These are phyloP conservation scores for Echeveria elegans DNA, from an alignment of 164 flowering plant species.

Conservation along the genomic window DNA sequence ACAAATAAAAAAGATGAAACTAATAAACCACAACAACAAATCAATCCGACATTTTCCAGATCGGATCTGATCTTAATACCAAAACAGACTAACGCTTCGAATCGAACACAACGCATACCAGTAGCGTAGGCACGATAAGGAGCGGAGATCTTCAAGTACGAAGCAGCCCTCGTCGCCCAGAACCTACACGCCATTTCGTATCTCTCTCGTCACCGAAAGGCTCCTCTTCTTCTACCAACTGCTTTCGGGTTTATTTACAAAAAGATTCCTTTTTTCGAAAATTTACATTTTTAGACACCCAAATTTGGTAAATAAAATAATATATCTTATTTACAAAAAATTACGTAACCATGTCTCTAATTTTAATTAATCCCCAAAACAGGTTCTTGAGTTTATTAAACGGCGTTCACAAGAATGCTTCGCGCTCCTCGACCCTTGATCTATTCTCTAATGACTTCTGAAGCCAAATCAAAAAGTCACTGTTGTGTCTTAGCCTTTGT, in stretches of 20 bases:
- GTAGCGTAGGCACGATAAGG: slow-evolving; percentile 3
- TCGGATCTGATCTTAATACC: too few species aligned
- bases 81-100: background rate
- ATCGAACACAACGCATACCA: background rate
- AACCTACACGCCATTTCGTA: slow-evolving; percentile 8
- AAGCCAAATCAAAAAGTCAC: too few species aligned
- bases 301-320: background rate
- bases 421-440: too few species aligned
- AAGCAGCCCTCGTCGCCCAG: slow-evolving; percentile 3
- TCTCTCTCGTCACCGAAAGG: slow-evolving; percentile 1
- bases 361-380: background rate
- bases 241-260: background rate
- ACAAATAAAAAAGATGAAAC: too few species aligned
- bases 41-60: background rate
- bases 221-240: background rate
- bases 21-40: background rate
- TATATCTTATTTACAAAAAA: background rate
- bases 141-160: slow-evolving; percentile 6
- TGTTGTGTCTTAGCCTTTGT: too few species aligned
- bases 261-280: background rate
- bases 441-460: too few species aligned
- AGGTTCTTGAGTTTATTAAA: too few species aligned
- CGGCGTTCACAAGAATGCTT: too few species aligned
- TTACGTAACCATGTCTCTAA: background rate
- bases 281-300: background rate